Evolutionary conservation across 306 rosid genomes (phyloP), one percentile per base, ranked within the genome.

Genomic region (Pterocarpus santalinus): DNA sequence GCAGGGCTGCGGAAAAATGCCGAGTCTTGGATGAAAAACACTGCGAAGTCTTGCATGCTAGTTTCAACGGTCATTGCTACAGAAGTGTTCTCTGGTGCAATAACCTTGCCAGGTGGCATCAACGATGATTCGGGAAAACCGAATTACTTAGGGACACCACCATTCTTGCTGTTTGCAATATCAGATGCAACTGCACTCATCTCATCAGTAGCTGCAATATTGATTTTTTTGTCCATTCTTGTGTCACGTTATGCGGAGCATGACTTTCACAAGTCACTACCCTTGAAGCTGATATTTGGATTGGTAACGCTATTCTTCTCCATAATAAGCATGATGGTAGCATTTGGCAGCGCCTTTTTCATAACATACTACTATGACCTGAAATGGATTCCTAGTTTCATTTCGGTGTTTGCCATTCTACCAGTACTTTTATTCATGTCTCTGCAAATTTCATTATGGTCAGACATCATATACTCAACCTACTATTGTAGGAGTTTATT

Each of bases 201-300:
- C 76, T 79, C 88, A 16, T 85, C 92, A 4, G 10, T 85, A 7
- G 78, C 87, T 5, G 28, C 90, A 35, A 73, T 75, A 32, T 17
- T 89, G 0, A 80, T 89, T 78, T 90, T 90, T 68, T 62, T 86
- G 79, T 86, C 86, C 3, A 86, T 86, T 16, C 86, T 86, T 3
- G 47, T 82, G 0, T 84, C 94, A 0, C 90, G 92, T 4, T 86
- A 84, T 4, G 82, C 85, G 0, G 86, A 85, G 72, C 13, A 79
- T 1, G 90, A 90, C 57, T 90, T 90, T 28, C 44, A 81, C 30
- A 72, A 14, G 43, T 80, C 88, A 8, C 56, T 90, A 4, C 92
- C 94, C 0, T 3, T 38, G 12, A 90, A 82, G 89, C 61, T 90
- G 71, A 78, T 88, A 39, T 7, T 8, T 16, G 94, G 91, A 67